Conservation (phyloP, 441 rosid genomes). For the Bocquillonia castaneifolia region DNA sequence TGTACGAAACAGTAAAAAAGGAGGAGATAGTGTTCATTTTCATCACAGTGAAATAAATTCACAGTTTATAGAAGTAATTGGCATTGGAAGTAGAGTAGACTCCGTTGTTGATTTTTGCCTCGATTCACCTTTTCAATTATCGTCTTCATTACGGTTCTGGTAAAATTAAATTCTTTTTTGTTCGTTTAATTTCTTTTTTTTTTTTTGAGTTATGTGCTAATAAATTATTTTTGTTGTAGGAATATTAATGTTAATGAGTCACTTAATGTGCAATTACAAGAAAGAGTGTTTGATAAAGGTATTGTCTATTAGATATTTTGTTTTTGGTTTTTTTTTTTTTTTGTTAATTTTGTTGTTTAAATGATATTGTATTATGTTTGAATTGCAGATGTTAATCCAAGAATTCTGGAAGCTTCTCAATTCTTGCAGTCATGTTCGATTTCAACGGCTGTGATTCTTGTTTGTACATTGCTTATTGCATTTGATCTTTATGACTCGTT, state of each 20-base stretch:
- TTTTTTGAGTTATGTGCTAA: not conserved
- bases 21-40: constrained; percentile 6
- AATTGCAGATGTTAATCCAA: constrained; percentile 43
- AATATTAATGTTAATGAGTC: constrained; percentile 44
- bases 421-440: constrained; percentile 48
- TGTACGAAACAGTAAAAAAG: no score
- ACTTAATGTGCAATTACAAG: constrained; percentile 48
- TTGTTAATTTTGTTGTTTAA: not conserved
- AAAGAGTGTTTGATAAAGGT: constrained; percentile 56
- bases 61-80: constrained; percentile 55
- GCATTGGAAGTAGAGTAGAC: constrained; percentile 78
- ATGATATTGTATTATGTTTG: not conserved
- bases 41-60: no score
- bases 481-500: constrained; percentile 1
- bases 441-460: constrained; percentile 82
- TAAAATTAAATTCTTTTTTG: constrained; percentile 17
- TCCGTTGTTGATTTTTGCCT: constrained; percentile 68
- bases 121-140: constrained; percentile 51
- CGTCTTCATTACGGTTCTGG: constrained; percentile 72
- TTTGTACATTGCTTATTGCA: constrained; percentile 70
- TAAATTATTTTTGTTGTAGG: constrained; percentile 38
- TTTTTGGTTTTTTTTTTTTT: not conserved
- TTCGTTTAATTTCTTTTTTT: not conserved
- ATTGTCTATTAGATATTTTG: no score
- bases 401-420: constrained; percentile 37